Conservation (phyloP, 108 stramenopile genomes). For the Nannochloropsis salina region DNA sequence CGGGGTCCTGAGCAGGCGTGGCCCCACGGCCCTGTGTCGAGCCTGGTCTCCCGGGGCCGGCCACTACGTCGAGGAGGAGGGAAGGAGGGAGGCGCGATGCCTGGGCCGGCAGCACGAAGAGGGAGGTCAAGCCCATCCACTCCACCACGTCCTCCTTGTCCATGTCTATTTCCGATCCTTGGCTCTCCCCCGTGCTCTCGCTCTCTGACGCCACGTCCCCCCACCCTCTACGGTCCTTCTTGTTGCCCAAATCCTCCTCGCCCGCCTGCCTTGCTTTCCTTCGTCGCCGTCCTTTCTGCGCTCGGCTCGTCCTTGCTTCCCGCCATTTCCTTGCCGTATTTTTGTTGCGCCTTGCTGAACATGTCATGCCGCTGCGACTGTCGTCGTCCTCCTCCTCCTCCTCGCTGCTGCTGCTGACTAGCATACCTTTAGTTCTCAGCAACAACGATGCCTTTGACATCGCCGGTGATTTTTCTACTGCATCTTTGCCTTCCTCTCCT, state of each 20-base stretch:
- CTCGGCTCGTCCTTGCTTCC: not conserved
- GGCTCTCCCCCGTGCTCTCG: too few species aligned
- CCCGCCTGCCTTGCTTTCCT: not conserved
- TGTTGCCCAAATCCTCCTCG: not conserved
- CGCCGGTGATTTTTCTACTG: too few species aligned
- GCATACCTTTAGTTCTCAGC: not conserved
- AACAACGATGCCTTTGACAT: not conserved
- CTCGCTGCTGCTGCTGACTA: not conserved
- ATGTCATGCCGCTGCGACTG: too few species aligned
- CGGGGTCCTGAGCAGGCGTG: too few species aligned
- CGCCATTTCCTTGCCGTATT: not conserved
- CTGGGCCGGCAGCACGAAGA: not conserved
- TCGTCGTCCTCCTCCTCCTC: not conserved
- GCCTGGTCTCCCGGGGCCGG: too few species aligned
- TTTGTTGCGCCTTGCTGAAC: too few species aligned
- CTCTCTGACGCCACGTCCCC: slow-evolving; percentile 8
- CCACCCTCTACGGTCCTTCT: not conserved
- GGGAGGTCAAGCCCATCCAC: not conserved
- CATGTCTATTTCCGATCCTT: too few species aligned
- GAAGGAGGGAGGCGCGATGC: not conserved
- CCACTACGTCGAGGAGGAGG: too few species aligned
- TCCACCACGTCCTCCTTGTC: not conserved
- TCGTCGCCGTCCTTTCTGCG: not conserved
- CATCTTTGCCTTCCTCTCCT: not conserved
- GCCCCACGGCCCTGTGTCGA: too few species aligned